phyloP scores from a whole-genome alignment of 495 filamentous ascomycete species.

The Penicillium diatomitis region DNA sequence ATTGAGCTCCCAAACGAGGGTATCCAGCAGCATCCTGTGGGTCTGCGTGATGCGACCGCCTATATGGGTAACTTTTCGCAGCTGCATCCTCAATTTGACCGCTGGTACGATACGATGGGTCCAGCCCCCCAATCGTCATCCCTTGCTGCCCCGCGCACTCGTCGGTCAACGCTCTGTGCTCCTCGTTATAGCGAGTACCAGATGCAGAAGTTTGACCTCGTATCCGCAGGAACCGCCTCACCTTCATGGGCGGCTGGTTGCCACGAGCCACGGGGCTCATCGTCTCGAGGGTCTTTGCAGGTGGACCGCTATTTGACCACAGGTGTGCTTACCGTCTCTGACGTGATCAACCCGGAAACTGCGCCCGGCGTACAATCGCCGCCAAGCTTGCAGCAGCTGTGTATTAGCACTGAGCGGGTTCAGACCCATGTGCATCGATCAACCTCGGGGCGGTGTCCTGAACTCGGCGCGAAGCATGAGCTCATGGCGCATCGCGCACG shows the following conservation, averaged over 20 bases:
- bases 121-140: neutral
- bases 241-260: neutral
- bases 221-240: neutral
- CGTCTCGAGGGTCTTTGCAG: conserved; percentile 4
- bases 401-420: neutral
- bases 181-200: conserved; percentile 19
- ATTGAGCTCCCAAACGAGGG: neutral
- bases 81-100: conserved; percentile 6
- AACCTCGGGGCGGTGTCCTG: conserved; percentile 6
- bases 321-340: neutral
- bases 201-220: neutral
- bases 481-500: conserved; percentile 4
- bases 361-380: neutral
- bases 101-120: conserved; percentile 16
- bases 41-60: conserved; percentile 10
- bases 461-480: neutral
- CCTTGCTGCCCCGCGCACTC: conserved; percentile 2
- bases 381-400: conserved; percentile 4
- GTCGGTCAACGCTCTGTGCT: conserved; percentile 20
- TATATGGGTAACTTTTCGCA: conserved; percentile 11
- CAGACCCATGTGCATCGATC: conserved; percentile 3
- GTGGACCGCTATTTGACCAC: conserved; percentile 7
- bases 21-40: conserved; percentile 12
- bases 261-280: neutral
- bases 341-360: conserved; percentile 1